Evolutionary conservation across 2,329 filamentous ascomycete species (phyloP), one percentile per base, ranked within the genome.

Genomic region (Epicoccum sorghinum): DNA sequence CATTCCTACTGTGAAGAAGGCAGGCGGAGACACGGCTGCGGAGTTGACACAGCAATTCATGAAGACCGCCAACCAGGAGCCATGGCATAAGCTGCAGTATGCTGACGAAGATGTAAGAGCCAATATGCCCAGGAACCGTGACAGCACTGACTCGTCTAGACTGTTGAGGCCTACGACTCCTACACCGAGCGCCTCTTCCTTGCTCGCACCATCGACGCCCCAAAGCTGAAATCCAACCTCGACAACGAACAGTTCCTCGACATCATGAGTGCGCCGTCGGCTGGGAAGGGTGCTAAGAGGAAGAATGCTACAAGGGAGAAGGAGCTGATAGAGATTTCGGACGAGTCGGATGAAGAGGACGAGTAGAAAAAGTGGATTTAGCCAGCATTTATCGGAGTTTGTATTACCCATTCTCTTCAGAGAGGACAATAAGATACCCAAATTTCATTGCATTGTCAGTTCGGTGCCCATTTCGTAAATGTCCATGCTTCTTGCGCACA

Each of bases 1-100:
- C 65, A 89, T 95, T 74, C 90, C 96, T 79, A 91, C 90, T 27
- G 87, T 96, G 69, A 96, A 96, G 79, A 86, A 87, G 33, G 84
- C 86, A 1, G 84, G 86, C 41, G 86, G 89, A 63, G 86, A 86
- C 51, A 88, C 89, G 46, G 79, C 83, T 12, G 81, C 85, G 10
- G 86, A 85, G 23, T 84, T 89, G 62, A 93, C 86, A 32, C 95
- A 89, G 80, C 87, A 84, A 58, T 86, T 91, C 27, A 83, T 98
- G 60, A 86, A 89, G 64, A 78, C 82, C 39, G 91, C 96, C 38
- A 90, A 96, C 77, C 84, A 86, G 47, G 93, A 99, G 72, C 79
- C 82, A 52, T 99, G 95, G 95, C 84, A 86, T 60, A 84, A 82
- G 57, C 83, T 96, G 73, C 82, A 86, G 57, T 97, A 93, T 79